Evolutionary conservation across 129 eudicot species (phyloP).

Genomic region (Kitagawia praeruptora): DNA sequence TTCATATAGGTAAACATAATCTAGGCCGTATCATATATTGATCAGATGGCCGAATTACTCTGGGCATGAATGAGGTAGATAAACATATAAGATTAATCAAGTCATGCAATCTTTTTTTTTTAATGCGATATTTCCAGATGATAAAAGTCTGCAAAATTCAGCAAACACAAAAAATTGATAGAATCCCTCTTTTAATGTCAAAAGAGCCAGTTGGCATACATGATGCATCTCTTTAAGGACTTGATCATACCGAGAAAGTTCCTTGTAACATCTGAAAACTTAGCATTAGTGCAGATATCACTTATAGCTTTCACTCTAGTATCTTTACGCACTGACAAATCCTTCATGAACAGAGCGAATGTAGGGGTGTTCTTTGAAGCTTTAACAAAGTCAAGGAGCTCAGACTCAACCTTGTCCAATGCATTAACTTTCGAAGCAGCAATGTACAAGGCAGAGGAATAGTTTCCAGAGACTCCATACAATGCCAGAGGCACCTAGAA

Average conservation of each 20-base stretch:
- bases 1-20: background rate
- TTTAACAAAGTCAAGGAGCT: background rate
- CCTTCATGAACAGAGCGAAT: constrained; percentile 1
- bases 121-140: background rate
- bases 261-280: background rate
- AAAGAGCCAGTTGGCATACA: background rate
- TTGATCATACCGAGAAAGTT: constrained; percentile 2
- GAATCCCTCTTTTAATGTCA: background rate
- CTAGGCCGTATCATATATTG: background rate
- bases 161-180: background rate
- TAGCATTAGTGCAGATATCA: background rate
- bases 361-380: constrained; percentile 6
- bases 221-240: background rate
- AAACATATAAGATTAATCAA: background rate
- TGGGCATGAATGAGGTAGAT: background rate
- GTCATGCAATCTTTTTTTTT: background rate
- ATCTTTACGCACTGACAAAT: constrained; percentile 1
- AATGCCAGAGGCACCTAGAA: background rate
- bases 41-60: background rate
- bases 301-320: background rate
- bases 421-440: background rate
- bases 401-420: constrained; percentile 1
- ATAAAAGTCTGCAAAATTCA: background rate
- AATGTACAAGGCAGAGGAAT: background rate
- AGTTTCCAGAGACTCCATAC: background rate